Base-by-base conservation (phyloP, 352 stramenopile species). In the Pythium rishiriense region DNA sequence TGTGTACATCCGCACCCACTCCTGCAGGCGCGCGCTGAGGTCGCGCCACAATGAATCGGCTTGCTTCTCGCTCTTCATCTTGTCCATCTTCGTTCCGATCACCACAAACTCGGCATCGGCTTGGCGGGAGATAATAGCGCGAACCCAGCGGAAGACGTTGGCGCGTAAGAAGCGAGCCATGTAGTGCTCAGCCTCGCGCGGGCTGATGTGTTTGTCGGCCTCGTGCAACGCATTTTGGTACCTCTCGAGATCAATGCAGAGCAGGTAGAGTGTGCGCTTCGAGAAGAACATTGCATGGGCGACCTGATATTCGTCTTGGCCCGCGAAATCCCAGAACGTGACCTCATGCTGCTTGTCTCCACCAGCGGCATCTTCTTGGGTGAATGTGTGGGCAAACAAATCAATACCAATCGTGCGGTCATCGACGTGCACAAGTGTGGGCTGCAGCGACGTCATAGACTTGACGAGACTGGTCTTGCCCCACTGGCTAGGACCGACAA, bases 381-480 rank as follows among this genome's bases (percentile, higher is more conserved):
- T 43, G 15, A 78, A 78, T 21, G 50, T 31, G 53, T 62, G 72
- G 0, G 66, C 28, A 25, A 77, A 70, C 4, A 77, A 41, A 25
- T 78, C 67, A 21, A 78, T 74, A 5, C 70, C 70, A 35, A 78
- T 70, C 12, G 70, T 78, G 2, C 67, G 67, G 21, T 65, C 31
- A 29, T 70, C 59, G 15, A 65, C 54, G 4, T 45, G 17, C 37
- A 70, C 63, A 0, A 72, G 42, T 4, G 28, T 54, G 3, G 61
- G 29, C 25, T 47, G 29, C n/a, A 49, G 28, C 17, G 45, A 59
- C 15, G 35, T 70, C 17, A 79, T 57, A 11, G 57, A 74, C 35
- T 74, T 76, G 49, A 76, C 63, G 19, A 79, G 50, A 39, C 72
- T 79, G 0, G 68, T 79, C 50, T 76, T 79, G 2, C 72, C 68